These are phyloP conservation scores for Melastoma candidum DNA, from an alignment of 441 rosid species.

Conservation along the genomic window DNA sequence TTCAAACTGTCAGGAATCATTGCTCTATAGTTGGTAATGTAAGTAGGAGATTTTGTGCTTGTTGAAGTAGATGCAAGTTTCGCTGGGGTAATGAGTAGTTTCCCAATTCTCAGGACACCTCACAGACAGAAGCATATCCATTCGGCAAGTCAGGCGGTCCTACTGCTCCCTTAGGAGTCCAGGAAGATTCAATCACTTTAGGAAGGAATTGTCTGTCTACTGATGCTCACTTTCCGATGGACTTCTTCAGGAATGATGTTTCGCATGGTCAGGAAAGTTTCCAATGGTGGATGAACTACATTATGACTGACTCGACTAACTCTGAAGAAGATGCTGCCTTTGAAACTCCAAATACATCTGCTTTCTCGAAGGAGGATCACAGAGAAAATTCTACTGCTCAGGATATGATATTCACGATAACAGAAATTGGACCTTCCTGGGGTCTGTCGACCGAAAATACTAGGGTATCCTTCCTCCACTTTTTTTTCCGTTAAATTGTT, in stretches of 20 bases:
- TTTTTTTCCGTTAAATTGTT: no score
- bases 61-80: no score
- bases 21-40: no score
- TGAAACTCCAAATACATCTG: conserved; percentile 42
- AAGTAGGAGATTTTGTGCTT: no score
- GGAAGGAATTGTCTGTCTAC: conserved; percentile 21
- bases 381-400: conserved; percentile 21
- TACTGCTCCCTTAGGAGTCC: conserved; percentile 22
- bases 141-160: conserved; percentile 25
- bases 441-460: conserved; percentile 76
- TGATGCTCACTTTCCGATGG: conserved; percentile 26
- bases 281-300: conserved; percentile 68
- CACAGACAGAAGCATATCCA: conserved; percentile 26
- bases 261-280: conserved; percentile 81
- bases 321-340: conserved; percentile 39
- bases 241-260: conserved; percentile 32
- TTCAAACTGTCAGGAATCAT: no score
- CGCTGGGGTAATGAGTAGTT: conserved; percentile 1
- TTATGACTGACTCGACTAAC: conserved; percentile 48
- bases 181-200: conserved; percentile 26
- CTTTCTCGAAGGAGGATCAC: conserved; percentile 24
- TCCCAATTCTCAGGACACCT: conserved; percentile 38
- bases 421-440: conserved; percentile 85
- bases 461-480: conserved; percentile 38
- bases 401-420: conserved; percentile 56